These are phyloP conservation scores for Hypholoma fasciculare DNA, from an alignment of 768 basidiomycete genomes.

Conservation along the genomic window DNA sequence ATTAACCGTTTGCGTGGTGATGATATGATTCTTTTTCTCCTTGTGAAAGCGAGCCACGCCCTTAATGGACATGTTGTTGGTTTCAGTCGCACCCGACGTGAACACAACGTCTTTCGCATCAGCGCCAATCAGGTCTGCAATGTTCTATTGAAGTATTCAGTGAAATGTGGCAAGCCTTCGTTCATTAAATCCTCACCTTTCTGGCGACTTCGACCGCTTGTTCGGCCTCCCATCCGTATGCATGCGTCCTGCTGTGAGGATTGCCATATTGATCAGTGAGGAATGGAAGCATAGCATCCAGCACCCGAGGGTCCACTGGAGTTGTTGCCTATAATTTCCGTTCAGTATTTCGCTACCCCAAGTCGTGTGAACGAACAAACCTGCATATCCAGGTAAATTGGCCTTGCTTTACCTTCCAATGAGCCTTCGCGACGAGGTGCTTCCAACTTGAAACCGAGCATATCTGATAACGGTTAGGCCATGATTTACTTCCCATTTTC, in stretches of 20 bases:
- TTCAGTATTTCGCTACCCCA: background rate
- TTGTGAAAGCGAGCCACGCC: conserved; percentile 95
- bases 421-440: conserved; percentile 58
- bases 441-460: conserved; percentile 87
- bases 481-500: background rate
- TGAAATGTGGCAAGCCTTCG: background rate
- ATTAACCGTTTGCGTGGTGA: conserved; percentile 90
- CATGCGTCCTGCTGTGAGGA: conserved; percentile 97
- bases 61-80: conserved; percentile 97
- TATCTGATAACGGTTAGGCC: conserved; percentile 49
- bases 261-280: conserved; percentile 96
- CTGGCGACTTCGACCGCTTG: conserved; percentile 91
- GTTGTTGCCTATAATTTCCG: conserved; percentile 77
- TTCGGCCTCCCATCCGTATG: conserved; percentile 99
- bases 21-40: conserved; percentile 90
- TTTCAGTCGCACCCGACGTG: conserved; percentile 97
- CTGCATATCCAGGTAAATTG: conserved; percentile 99
- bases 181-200: conserved; percentile 46
- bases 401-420: conserved; percentile 63
- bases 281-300: conserved; percentile 96
- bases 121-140: conserved; percentile 92
- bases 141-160: conserved; percentile 50
- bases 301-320: conserved; percentile 93
- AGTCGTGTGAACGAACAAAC: conserved; percentile 36
- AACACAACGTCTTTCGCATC: conserved; percentile 95